These are phyloP conservation scores for Xenosphaeropsis pyriputrescens DNA, from an alignment of 2,329 filamentous ascomycete species.

Conservation along the genomic window DNA sequence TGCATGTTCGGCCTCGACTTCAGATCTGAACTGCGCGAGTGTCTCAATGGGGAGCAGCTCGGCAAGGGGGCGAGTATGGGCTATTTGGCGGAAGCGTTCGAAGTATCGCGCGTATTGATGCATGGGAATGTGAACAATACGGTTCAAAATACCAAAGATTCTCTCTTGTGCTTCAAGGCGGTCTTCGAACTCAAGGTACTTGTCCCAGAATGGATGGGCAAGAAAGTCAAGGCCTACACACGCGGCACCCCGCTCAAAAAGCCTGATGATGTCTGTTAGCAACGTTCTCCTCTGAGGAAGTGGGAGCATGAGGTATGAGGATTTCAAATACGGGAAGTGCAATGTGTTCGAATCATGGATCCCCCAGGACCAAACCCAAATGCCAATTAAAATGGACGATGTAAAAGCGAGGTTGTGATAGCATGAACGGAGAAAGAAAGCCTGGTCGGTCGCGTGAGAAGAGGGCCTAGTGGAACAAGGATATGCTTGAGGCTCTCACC, in stretches of 20 bases:
- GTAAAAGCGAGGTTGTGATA: constrained; percentile 28
- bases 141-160: constrained; percentile 70
- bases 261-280: constrained; percentile 31
- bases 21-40: constrained; percentile 52
- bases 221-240: constrained; percentile 87
- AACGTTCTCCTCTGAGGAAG: constrained; percentile 3
- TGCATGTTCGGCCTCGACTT: constrained; percentile 52
- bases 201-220: constrained; percentile 96
- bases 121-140: constrained; percentile 81
- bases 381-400: constrained; percentile 17
- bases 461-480: constrained; percentile 36
- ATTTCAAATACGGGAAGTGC: constrained; percentile 47
- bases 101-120: constrained; percentile 94
- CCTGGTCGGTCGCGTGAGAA: constrained; percentile 54
- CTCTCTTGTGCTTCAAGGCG: constrained; percentile 71
- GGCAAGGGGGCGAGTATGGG: constrained; percentile 54
- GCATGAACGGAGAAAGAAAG: constrained; percentile 30
- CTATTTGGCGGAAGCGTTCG: constrained; percentile 71
- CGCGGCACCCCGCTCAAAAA: constrained; percentile 80
- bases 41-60: constrained; percentile 59
- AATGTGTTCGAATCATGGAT: constrained; percentile 34
- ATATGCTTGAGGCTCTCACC: constrained; percentile 59
- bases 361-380: constrained; percentile 23
- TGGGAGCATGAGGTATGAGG: constrained; percentile 21
- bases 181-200: constrained; percentile 95